A percentile compares a stretch with the other conserved stretches of the same genome.
These are phyloP conservation scores for Echites panduratus DNA, from an alignment of 257 asterid species.

Conservation along the genomic window DNA sequence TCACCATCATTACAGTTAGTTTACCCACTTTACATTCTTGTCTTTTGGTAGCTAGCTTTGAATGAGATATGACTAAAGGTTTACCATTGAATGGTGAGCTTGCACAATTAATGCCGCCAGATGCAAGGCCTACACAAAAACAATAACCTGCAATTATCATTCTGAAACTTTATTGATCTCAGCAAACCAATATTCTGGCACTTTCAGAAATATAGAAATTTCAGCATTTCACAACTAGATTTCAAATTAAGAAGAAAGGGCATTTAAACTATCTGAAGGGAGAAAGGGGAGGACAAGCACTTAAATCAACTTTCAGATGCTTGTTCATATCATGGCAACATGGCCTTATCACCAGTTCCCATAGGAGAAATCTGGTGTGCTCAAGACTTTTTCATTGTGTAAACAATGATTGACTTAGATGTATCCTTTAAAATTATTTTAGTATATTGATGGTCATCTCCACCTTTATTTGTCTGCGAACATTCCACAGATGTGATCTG, in stretches of 20 bases:
- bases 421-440: not conserved
- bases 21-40: constrained; percentile 18
- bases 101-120: constrained; percentile 32
- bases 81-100: constrained; percentile 69
- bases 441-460: not conserved
- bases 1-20: constrained; percentile 52
- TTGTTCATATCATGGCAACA: not conserved
- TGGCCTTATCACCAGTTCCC: not conserved
- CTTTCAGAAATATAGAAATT: not conserved
- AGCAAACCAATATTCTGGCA: not conserved
- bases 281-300: not conserved
- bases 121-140: constrained; percentile 35
- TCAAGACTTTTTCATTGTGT: not conserved
- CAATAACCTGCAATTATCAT: constrained; percentile 1
- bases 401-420: not conserved
- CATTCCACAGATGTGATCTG: not conserved
- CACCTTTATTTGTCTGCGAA: not conserved
- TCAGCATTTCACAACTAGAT: not conserved
- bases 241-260: not conserved
- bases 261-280: not conserved
- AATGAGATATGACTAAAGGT: constrained; percentile 30
- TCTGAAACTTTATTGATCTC: not conserved
- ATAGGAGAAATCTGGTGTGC: not conserved
- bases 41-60: constrained; percentile 24
- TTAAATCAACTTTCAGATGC: not conserved